Conservation (phyloP, 176 grass and related monocot genomes). For the Lolium perenne region DNA sequence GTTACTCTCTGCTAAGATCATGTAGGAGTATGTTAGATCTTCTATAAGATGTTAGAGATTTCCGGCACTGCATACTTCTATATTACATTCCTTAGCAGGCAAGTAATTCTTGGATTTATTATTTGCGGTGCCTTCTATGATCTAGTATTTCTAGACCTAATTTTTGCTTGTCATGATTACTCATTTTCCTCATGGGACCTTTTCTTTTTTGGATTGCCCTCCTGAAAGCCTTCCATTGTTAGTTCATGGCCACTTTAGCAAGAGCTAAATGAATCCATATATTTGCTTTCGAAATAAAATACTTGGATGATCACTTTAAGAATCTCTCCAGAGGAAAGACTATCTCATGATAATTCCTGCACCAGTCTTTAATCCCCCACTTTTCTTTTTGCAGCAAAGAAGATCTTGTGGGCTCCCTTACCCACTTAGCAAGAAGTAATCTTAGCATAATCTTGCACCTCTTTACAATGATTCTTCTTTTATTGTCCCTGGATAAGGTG, state of each 20-base stretch:
- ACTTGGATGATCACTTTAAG: conserved; percentile 47
- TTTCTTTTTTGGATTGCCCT: conserved; percentile 34
- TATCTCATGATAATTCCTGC: conserved; percentile 44
- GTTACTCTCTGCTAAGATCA: conserved; percentile 28
- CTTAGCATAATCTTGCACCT: conserved; percentile 40
- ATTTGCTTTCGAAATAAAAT: conserved; percentile 55
- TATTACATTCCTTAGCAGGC: conserved; percentile 46
- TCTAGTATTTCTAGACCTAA: conserved; percentile 37
- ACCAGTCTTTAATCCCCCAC: conserved; percentile 43
- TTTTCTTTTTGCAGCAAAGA: conserved; percentile 48
- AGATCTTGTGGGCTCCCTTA: conserved; percentile 53
- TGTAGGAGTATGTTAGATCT: conserved; percentile 11
- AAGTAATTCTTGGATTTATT: conserved; percentile 37
- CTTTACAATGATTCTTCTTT: conserved; percentile 27
- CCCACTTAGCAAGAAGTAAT: conserved; percentile 49
- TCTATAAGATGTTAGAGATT: conserved; percentile 41
- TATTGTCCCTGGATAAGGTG: too few species aligned
- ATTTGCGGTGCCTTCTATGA: conserved; percentile 25
- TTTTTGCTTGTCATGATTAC: conserved; percentile 39
- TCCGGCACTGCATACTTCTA: neutral
- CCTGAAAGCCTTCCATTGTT: conserved; percentile 23
- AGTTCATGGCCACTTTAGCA: conserved; percentile 22
- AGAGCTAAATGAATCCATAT: conserved; percentile 31
- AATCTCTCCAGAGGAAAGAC: conserved; percentile 58
- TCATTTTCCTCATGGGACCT: conserved; percentile 33